Conservation (phyloP, 108 stramenopile species). For the Cylindrotheca closterium region DNA sequence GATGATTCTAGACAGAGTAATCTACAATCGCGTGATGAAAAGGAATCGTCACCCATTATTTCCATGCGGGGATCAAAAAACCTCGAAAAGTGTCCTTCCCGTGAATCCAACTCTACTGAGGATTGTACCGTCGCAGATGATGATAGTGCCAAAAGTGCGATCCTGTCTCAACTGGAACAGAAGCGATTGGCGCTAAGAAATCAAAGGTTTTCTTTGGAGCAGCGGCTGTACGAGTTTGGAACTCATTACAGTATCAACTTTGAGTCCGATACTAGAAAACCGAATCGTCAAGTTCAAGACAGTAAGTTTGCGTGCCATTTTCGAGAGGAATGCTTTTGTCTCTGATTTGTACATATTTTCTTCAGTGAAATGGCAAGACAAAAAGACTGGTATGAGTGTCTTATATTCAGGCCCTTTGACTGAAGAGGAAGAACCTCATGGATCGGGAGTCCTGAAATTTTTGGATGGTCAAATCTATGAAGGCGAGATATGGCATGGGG, state of each 20-base stretch:
- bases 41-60: no score
- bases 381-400: slow-evolving; percentile 8
- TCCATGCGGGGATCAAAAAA: no score
- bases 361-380: slow-evolving; percentile 5
- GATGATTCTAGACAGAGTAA: no score
- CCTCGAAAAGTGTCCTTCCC: no score
- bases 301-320: neutral
- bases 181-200: slow-evolving; percentile 33
- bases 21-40: no score
- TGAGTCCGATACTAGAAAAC: neutral
- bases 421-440: slow-evolving; percentile 20
- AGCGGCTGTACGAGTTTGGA: slow-evolving; percentile 37
- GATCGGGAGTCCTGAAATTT: slow-evolving; percentile 16
- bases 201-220: slow-evolving; percentile 37
- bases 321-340: neutral
- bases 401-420: slow-evolving; percentile 29
- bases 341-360: neutral
- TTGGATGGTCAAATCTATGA: slow-evolving; percentile 34
- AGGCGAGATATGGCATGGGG: slow-evolving; percentile 22
- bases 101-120: no score
- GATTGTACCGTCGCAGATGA: no score
- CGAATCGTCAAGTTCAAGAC: neutral
- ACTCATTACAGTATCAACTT: slow-evolving; percentile 12
- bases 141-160: no score
- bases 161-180: slow-evolving; percentile 33